Evolutionary conservation across 2,329 filamentous ascomycete genomes (phyloP), one percentile per base, ranked within the genome.

Genomic region (Paraphaeosphaeria sporulosa): DNA sequence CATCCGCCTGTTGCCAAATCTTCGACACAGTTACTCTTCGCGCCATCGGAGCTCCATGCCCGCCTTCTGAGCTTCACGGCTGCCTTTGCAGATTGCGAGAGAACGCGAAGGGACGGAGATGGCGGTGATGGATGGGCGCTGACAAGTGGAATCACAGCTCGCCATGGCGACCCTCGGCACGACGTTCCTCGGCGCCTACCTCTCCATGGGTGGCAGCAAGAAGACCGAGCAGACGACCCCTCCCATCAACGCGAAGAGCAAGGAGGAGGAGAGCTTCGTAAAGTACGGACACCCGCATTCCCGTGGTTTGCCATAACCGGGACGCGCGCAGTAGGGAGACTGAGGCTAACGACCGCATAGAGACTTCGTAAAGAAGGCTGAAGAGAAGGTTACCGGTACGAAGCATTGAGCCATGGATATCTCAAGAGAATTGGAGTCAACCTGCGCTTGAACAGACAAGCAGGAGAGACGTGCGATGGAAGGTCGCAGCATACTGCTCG

Each of bases 211-310:
- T 65, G 74, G 74, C 65, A 80, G 81, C 68, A 82, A 84, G 68
- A 75, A 80, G 63, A 70, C 68, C 40, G 60, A 71, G 40, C 67
- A 64, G 23, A 60, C 61, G 51, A 79, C 79, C 61, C 87, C 87
- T 57, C 85, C 87, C 44, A 87, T 89, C 79, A 86, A 88, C 73
- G 87, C 87, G 55, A 81, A 82, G 71, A 89, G 85, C 81, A 88
- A 88, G 79, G 87, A 89, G 69, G 87, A 90, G 81, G 87, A 89
- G 81, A 84, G 84, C 72, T 90, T 89, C 78, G 87, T 90, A 74
- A 85, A 88, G 87, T 90, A 85, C 64, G 85, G 53, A 15, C 38
- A n/a, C 47, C n/a, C 47, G 19, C 55, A 13, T 32, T 40, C 43
- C 19, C 34, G 25, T 30, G 13, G 10, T 34, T 12, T 12, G 32